Conservation (phyloP, 345 rosid genomes). For the Lagerstroemia speciosa region DNA sequence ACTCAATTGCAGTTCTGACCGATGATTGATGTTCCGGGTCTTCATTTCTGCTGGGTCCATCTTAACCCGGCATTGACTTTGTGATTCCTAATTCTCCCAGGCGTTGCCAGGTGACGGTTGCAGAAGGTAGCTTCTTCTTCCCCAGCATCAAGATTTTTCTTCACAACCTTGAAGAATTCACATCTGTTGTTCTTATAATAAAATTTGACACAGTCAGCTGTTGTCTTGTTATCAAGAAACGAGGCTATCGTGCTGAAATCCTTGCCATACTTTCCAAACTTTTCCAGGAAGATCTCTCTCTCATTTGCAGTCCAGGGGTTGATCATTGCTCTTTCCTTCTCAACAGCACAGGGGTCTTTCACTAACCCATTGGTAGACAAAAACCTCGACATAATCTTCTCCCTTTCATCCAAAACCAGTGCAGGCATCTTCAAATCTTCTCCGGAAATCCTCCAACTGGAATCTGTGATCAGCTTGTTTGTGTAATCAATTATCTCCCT, state of each 20-base stretch:
- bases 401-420: conserved; percentile 67
- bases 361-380: conserved; percentile 67
- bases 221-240: conserved; percentile 73
- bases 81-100: conserved; percentile 59
- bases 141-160: conserved; percentile 45
- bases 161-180: conserved; percentile 71
- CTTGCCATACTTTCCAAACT: conserved; percentile 68
- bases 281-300: conserved; percentile 61
- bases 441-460: conserved; percentile 43
- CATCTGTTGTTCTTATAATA: conserved; percentile 97
- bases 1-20: background rate
- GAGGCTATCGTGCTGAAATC: conserved; percentile 80
- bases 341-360: conserved; percentile 84
- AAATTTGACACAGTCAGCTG: conserved; percentile 93
- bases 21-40: background rate
- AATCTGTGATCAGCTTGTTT: conserved; percentile 46
- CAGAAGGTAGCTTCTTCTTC: conserved; percentile 38
- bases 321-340: conserved; percentile 77
- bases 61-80: conserved; percentile 62
- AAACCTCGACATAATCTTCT: conserved; percentile 52
- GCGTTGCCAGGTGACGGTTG: conserved; percentile 49
- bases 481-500: conserved; percentile 37
- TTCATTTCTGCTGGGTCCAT: conserved; percentile 26
- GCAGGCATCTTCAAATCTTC: conserved; percentile 77
- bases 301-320: conserved; percentile 89